Percentiles rank a stretch among this genome's conserved stretches.
Conservation (phyloP, 192 early-diverging fungal genomes). For the Radiomyces spectabilis region DNA sequence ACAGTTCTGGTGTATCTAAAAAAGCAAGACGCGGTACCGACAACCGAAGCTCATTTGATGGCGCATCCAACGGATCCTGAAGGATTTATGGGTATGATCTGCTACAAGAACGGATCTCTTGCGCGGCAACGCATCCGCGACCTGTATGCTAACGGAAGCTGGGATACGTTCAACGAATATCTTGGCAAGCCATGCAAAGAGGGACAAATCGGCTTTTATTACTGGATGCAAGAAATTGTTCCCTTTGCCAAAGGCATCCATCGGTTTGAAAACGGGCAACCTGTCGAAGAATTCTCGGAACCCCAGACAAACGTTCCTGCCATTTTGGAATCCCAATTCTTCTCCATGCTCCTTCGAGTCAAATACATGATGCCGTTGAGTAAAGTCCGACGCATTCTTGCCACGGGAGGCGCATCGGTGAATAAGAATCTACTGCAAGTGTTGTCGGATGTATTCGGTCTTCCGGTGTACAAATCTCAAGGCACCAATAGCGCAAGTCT, state of each 20-base stretch:
- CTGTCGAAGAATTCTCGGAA: slow-evolving; percentile 34
- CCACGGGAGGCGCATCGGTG: slow-evolving; percentile 65
- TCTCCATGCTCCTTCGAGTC: slow-evolving; percentile 60
- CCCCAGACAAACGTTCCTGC: slow-evolving; percentile 42
- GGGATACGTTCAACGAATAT: slow-evolving; percentile 50
- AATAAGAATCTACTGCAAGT: slow-evolving; percentile 52
- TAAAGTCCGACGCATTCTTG: slow-evolving; percentile 46
- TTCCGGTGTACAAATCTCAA: slow-evolving; percentile 47
- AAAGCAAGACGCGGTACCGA: slow-evolving; percentile 16
- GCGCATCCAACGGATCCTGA: slow-evolving; percentile 53
- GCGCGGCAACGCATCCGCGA: slow-evolving; percentile 64
- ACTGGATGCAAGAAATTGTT: slow-evolving; percentile 64
- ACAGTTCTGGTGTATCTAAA: slow-evolving; percentile 57
- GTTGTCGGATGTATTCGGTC: slow-evolving; percentile 66
- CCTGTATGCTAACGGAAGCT: slow-evolving; percentile 38
- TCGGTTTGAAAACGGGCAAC: slow-evolving; percentile 42
- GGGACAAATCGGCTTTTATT: slow-evolving; percentile 63
- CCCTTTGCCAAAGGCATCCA: slow-evolving; percentile 63
- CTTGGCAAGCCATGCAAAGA: slow-evolving; percentile 21
- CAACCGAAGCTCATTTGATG: slow-evolving; percentile 25
- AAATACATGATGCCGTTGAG: slow-evolving; percentile 14
- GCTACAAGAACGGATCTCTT: slow-evolving; percentile 85
- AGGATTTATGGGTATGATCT: slow-evolving; percentile 68
- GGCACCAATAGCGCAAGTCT: slow-evolving; percentile 49
- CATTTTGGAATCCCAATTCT: slow-evolving; percentile 65